Evolutionary conservation across 2,329 filamentous ascomycete genomes (phyloP), one percentile per base, ranked within the genome.

Genomic region (Alternaria sp.): DNA sequence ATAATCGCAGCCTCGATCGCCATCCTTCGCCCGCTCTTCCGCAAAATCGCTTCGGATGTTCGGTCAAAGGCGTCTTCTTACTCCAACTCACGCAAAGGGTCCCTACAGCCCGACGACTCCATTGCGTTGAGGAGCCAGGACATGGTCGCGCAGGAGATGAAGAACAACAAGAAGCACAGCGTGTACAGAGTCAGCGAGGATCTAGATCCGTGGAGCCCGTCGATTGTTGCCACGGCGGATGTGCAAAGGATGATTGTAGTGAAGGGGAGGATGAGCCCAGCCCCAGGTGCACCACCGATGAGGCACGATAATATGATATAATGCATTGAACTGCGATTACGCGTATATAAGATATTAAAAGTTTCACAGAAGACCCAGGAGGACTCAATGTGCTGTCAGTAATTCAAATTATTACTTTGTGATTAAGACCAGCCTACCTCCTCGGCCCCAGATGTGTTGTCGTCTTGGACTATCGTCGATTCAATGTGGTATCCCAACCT

Each of bases 1-100:
- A 84, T 86, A 64, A 79, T 83, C 8, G 83, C 85, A 12, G 83
- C 83, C 3, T 84, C 82, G 8, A 74, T 83, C 40, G 82, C 83
- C 8, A 80, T 83, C 5, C 77, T 85, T 2, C 82, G 83, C 0
- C 83, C 83, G 1, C 71, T 85, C 8, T 77, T 85, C 47, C 75
- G 75, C 45, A 67, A 74, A 21, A 63, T 77, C 23, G 70, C 62
- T 9, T 59, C 62, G 5, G 68, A 69, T 10, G 67, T 75, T 10
- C 71, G 67, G 1, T 63, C 64, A 8, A 73, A 66, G 44, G 62
- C 74, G 10, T 66, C 68, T 3, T 47, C 56, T 12, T 58, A 62
- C 52, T 58, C 45, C 5, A 52, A 62, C 8, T 59, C 52, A 4
- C 65, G 64, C 15, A 73, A 69, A 44, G 58, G 17, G 55, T 60